phyloP scores from a whole-genome alignment of 805 yeast genomes.

The Jamesozyma hellenica region DNA sequence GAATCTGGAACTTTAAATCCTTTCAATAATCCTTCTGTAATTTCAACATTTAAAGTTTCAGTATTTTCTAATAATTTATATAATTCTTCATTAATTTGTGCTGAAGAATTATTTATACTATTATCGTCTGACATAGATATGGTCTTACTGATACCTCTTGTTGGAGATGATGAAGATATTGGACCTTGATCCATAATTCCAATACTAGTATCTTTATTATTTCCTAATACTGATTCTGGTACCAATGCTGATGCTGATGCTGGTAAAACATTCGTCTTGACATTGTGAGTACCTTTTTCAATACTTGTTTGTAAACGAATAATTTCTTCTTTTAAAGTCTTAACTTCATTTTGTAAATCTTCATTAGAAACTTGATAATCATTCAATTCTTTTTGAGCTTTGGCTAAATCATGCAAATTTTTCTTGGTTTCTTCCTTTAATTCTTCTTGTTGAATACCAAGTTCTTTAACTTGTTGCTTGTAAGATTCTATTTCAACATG shows the following conservation, averaged over 20 bases:
- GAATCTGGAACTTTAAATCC: constrained; percentile 80
- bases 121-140: not conserved
- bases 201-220: not conserved
- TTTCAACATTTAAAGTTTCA: constrained; percentile 64
- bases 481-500: constrained; percentile 50
- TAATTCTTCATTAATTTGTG: constrained; percentile 66
- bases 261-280: constrained; percentile 21
- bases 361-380: constrained; percentile 55
- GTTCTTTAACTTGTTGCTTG: constrained; percentile 46
- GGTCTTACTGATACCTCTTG: not conserved
- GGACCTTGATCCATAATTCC: constrained; percentile 6
- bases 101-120: constrained; percentile 34
- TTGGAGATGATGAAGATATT: constrained; percentile 22
- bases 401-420: constrained; percentile 51
- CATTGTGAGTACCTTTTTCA: constrained; percentile 20
- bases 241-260: constrained; percentile 22
- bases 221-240: constrained; percentile 4
- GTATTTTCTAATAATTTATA: constrained; percentile 64
- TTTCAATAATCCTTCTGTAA: constrained; percentile 75
- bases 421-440: constrained; percentile 54
- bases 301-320: constrained; percentile 32
- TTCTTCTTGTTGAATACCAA: constrained; percentile 50
- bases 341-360: constrained; percentile 53
- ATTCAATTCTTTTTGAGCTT: constrained; percentile 47
- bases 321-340: constrained; percentile 38